Conservation (phyloP, 768 basidiomycete genomes). For the Phanerochaete sordida region DNA sequence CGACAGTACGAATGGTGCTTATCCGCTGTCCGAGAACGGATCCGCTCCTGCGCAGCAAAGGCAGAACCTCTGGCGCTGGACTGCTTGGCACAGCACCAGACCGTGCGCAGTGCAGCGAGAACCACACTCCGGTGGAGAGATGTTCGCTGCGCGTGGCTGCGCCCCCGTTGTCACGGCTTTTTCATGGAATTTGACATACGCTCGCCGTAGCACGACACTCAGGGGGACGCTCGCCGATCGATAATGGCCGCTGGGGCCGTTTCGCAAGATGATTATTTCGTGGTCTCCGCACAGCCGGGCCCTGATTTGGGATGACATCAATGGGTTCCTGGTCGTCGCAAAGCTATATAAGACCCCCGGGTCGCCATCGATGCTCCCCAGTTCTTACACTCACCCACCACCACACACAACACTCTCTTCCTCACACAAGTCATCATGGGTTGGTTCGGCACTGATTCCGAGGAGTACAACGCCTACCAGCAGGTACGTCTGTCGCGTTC, state of each 20-base stretch:
- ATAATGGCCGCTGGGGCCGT: background rate
- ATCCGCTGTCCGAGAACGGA: too few relatives aligned
- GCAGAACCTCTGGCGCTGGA: background rate
- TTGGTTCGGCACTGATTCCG: slow-evolving; percentile 38
- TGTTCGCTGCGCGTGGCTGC: background rate
- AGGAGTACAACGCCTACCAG: slow-evolving; percentile 39
- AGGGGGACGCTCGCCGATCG: background rate
- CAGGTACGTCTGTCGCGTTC: slow-evolving; percentile 25
- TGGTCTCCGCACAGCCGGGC: background rate
- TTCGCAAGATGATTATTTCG: background rate
- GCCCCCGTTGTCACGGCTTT: background rate
- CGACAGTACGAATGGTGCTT: too few relatives aligned
- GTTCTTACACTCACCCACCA: slow-evolving; percentile 16
- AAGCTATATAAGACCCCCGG: slow-evolving; percentile 3
- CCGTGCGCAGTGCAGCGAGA: background rate
- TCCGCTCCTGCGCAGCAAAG: too few relatives aligned
- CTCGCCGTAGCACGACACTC: background rate
- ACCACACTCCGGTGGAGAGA: background rate
- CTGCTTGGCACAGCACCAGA: background rate
- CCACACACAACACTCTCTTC: slow-evolving; percentile 16
- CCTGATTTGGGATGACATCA: slow-evolving; percentile 3
- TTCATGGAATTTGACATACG: background rate
- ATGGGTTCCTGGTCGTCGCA: background rate
- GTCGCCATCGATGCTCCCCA: slow-evolving; percentile 3
- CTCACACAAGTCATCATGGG: slow-evolving; percentile 33